These are phyloP conservation scores for Calonectria naviculata DNA, from an alignment of 2,329 filamentous ascomycete genomes.

Conservation along the genomic window DNA sequence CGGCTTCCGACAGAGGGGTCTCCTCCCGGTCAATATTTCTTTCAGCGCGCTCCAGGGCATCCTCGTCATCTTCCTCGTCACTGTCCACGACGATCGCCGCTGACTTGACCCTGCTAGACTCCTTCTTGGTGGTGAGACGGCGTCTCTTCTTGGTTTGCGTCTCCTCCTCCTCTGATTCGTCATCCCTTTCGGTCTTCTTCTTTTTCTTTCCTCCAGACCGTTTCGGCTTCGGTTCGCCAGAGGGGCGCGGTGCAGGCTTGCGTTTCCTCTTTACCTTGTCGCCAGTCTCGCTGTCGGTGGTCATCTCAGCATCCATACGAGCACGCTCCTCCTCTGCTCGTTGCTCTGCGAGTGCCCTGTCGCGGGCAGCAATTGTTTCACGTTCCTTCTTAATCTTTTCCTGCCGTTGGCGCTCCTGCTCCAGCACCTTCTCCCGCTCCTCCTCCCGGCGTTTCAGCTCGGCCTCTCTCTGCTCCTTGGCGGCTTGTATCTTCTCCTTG, in stretches of 20 bases:
- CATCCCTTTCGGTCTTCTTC: constrained; percentile 53
- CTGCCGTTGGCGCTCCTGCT: constrained; percentile 78
- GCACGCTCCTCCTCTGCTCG: constrained; percentile 52
- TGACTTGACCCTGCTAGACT: constrained; percentile 80
- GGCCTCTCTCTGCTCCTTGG: constrained; percentile 82
- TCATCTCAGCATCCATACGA: constrained; percentile 76
- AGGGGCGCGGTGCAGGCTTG: constrained; percentile 56
- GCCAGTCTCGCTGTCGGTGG: constrained; percentile 83
- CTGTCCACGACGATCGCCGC: constrained; percentile 85
- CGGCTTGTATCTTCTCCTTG: constrained; percentile 85
- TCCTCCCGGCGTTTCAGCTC: constrained; percentile 85
- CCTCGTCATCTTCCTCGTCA: constrained; percentile 62
- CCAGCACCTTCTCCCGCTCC: constrained; percentile 73
- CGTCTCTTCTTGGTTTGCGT: constrained; percentile 71
- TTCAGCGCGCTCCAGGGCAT: constrained; percentile 59
- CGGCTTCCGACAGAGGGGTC: constrained; percentile 49
- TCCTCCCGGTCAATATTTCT: constrained; percentile 51
- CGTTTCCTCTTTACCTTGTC: constrained; percentile 85
- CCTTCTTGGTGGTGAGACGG: constrained; percentile 63
- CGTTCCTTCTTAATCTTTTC: constrained; percentile 89
- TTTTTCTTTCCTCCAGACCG: constrained; percentile 50
- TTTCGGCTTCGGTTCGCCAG: constrained; percentile 57
- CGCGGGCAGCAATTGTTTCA: constrained; percentile 80
- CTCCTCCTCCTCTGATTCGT: constrained; percentile 55
- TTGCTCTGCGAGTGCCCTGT: constrained; percentile 78